Evolutionary conservation across 805 yeast genomes (phyloP), one percentile per base, ranked within the genome.

Genomic region (Wickerhamiella qilinensis): DNA sequence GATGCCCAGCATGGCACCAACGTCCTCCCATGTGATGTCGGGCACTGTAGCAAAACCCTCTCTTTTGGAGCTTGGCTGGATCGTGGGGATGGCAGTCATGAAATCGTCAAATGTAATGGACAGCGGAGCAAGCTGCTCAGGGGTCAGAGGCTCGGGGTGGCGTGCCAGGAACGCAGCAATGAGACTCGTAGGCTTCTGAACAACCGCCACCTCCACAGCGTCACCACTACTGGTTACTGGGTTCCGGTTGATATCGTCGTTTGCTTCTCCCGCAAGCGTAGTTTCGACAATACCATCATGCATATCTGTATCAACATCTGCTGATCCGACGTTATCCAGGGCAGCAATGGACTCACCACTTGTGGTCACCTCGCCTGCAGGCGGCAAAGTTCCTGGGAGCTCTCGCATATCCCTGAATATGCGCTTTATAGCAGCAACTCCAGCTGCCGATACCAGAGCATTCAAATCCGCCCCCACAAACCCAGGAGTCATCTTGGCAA

Each of bases 31-130:
- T 5, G 93, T 75, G 3, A 91, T 95, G 55, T 91, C 97, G 0
- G 98, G 98, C 11, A 91, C 93, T 0, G 97, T 91, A 0, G 98
- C 96, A 60, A 91, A 91, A 1, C 98, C 98, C 65, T 91, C 98
- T 56, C 98, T 77, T 54, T 86, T 88, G 1, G 96, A 94, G 0
- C 96, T 83, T 9, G 98, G 98, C 60, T 91, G 98, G 33, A 91
- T 79, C 0, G 86, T 75, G 2, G 97, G 96, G 30, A 91, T 60
- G 1, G 97, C 97, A 9, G 71, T 65, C 27, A 80, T 46, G 54
- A 91, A 91, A 55, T 91, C 98, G 12, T 70, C 77, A 45, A 74
- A 76, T 2, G 71, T 75, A 38, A 91, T 86, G 3, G 79, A 69
- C 32, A 91, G 60, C 12, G 86, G 81, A 15, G 65, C 76, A 22